A percentile compares a stretch with the other conserved stretches of the same genome.
Conservation (phyloP, 768 basidiomycete species). For the Russula compacta region DNA sequence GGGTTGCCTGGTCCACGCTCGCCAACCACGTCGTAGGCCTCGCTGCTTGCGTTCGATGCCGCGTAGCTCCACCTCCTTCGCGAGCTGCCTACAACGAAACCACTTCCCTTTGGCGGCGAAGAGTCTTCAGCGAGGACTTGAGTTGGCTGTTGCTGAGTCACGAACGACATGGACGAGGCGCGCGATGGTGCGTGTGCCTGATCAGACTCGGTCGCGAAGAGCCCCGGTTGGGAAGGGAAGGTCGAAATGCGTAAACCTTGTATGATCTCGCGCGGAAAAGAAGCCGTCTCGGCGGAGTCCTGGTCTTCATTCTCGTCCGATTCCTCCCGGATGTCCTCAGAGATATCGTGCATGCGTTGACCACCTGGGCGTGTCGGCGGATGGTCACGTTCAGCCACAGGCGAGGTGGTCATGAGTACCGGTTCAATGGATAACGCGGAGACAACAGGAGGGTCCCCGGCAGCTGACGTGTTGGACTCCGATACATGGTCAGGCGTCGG, state of each 20-base stretch:
- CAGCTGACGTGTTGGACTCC: not conserved
- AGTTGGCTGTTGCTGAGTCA: not conserved
- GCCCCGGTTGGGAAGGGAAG: constrained; percentile 26
- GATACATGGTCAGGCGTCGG: constrained; percentile 3
- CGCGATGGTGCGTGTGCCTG: constrained; percentile 16
- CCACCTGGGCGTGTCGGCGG: constrained; percentile 31
- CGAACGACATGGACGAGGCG: constrained; percentile 23
- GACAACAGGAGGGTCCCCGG: not conserved
- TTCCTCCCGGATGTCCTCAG: constrained; percentile 15
- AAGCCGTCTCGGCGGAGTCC: not conserved
- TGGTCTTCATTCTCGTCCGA: constrained; percentile 8
- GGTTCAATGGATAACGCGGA: constrained; percentile 39
- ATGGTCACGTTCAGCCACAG: constrained; percentile 19
- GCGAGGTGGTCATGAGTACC: constrained; percentile 34
- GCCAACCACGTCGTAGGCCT: constrained; percentile 41
- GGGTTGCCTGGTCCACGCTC: constrained; percentile 68
- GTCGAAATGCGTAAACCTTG: constrained; percentile 53
- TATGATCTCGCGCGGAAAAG: constrained; percentile 25
- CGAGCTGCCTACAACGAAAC: constrained; percentile 2
- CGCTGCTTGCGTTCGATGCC: constrained; percentile 18
- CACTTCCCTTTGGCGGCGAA: not conserved
- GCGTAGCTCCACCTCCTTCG: constrained; percentile 18
- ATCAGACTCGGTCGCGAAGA: constrained; percentile 15
- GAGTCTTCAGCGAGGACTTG: not conserved
- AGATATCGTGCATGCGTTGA: constrained; percentile 28